Evolutionary conservation across 495 filamentous ascomycete genomes (phyloP), one percentile per base, ranked within the genome.

Genomic region (Aspergillus hancockii): DNA sequence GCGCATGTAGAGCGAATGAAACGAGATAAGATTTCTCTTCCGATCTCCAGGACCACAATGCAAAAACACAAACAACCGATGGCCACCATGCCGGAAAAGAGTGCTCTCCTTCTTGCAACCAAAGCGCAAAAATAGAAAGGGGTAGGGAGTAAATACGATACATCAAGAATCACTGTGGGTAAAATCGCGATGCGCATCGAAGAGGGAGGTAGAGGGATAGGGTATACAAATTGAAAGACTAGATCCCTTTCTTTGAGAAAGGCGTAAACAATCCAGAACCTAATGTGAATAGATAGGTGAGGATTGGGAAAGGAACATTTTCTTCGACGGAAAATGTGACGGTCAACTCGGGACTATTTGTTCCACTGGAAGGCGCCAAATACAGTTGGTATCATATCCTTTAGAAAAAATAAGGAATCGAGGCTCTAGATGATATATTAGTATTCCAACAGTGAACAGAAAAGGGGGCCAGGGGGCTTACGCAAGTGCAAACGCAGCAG

Each of bases 401-500:
- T 36, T 66, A 79, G 63, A 80, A 75, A 64, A 79, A 79, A 57
- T 79, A 80, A 22, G 78, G 78, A 62, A 80, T 78, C 6, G 76
- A 71, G 7, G 75, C 76, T 47, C 78, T 81, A 47, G 8, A 55
- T n/a, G 28, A 22, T 10, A 31, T 19, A 62, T 73, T 65, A 77
- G 71, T 40, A 40, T 14, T 16, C 25, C 9, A 21, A 36, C 12
- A 21, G 14, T 32, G 4, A 30, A 14, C 16, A 19, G 14, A 22
- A 38, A 40, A 18, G 23, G 12, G 14, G 19, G 13, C 21, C 10
- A 54, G 23, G 8, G 50, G 34, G 88, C 92, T 75, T 81, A 97
- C 93, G 92, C 92, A 75, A 97, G 79, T 30, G 89, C 89, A 71
- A 97, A 83, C 22, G 89, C 91, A 43, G 88, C 91, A 36, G 86